Base-by-base conservation (phyloP, 495 filamentous ascomycete species). In the Clohesyomyces aquaticus region DNA sequence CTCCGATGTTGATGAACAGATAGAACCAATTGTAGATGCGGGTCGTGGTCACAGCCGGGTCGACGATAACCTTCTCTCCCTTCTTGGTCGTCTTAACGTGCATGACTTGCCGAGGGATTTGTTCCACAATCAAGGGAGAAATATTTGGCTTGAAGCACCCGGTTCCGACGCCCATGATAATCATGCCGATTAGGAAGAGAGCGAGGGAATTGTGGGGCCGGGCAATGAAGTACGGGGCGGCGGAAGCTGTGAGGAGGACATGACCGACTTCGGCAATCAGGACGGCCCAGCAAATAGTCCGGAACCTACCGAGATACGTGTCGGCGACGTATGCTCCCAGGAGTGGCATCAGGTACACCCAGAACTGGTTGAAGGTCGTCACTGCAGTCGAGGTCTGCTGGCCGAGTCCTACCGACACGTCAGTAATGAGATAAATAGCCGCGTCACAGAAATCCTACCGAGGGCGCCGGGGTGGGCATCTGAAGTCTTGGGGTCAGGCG, bases 301-400 rank as follows among this genome's bases (percentile, higher is more conserved):
- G 85, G 75, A 86, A 88, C 60, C 88, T 85, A 46, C 89, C 89
- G 73, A 82, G 83, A 66, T 84, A 86, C 47, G 82, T 78, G 75
- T 94, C 90, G 51, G 90, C 89, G 38, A 93, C 66, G 61, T 82
- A 90, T 61, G 87, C 88, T 74, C 86, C 86, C 4, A 83, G 66
- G 29, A 91, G 74, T 11, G 90, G 90, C 72, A 84, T 87, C 27
- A 85, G 64, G 66, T 92, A 92, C 19, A 82, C 80, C 89, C 87
- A 91, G 77, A 92, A 91, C 21, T 79, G 73, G 71, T 89, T 91
- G 79, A 91, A 89, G 63, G 80, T 81, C 12, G 84, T 86, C 54
- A 91, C 63, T 46, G 81, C 83, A 19, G 84, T 86, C 0, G 87
- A 85, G 23, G 83, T 83, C 38, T 81, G 82, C 72, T 90, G 87